Conservation (phyloP, 805 yeast genomes). For the Lipomyces sp. region DNA sequence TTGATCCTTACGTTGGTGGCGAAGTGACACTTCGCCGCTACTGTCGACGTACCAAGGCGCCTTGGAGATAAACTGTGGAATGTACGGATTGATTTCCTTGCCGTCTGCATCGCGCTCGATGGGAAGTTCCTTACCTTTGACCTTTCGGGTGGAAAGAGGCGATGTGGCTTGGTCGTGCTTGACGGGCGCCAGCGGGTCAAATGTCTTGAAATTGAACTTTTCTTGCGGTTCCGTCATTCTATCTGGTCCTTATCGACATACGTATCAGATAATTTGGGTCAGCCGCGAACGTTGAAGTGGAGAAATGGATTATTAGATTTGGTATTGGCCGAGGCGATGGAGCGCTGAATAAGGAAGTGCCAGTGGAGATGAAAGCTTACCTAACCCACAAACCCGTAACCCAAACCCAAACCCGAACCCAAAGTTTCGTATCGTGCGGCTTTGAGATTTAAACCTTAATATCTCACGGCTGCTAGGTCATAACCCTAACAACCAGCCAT, state of each 20-base stretch:
- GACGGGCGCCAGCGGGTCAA: background rate
- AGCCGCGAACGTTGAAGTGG: background rate
- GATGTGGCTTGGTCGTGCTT: background rate
- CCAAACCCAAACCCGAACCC: too few relatives aligned
- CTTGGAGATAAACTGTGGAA: slow-evolving; percentile 44
- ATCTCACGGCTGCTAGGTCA: background rate
- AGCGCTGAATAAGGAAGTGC: too few relatives aligned
- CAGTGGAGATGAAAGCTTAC: too few relatives aligned
- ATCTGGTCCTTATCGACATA: background rate
- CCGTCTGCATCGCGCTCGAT: slow-evolving; percentile 46
- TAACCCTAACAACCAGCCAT: background rate
- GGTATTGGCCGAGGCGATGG: background rate
- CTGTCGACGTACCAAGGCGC: slow-evolving; percentile 46
- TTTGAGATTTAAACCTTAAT: background rate
- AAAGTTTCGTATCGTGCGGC: slow-evolving; percentile 1
- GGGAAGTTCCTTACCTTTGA: slow-evolving; percentile 18
- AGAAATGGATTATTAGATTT: background rate
- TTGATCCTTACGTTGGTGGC: slow-evolving; percentile 42
- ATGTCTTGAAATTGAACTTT: background rate
- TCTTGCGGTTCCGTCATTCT: background rate
- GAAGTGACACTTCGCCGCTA: slow-evolving; percentile 39
- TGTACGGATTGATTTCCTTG: slow-evolving; percentile 46
- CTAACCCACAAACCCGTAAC: too few relatives aligned
- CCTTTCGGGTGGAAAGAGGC: slow-evolving; percentile 1
- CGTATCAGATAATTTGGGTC: background rate